Base-by-base conservation (phyloP, 2,329 filamentous ascomycete species). In the Colletotrichum godetiae region DNA sequence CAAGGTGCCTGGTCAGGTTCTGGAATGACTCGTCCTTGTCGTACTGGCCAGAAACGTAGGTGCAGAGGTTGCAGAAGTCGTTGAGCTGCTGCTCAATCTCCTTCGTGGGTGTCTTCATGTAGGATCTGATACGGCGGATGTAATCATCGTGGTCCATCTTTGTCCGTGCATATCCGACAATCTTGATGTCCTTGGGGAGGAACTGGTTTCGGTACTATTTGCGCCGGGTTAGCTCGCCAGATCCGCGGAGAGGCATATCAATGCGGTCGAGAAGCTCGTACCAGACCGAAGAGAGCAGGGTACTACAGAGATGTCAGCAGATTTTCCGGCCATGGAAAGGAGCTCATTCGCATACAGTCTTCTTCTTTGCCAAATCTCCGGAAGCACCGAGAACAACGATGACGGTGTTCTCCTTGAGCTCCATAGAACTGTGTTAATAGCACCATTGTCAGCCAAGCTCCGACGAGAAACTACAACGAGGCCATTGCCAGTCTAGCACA, bases 111-210 rank as follows among this genome's bases (percentile, higher is more conserved):
- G 95, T 97, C 91, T 99, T 98, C 88, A 99, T 99, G 88, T 98
- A 97, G 74, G 95, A 98, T 86, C 94, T 96, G 85, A 99, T 95
- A 78, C 97, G 92, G 86, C 93, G 94, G 82, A 98, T 90, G 88
- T 94, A 98, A 85, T 99, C 97, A 76, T 95, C 92, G 81, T 96
- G 95, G 87, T 98, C 95, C 97, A 99, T 99, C 89, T 98, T 98
- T 79, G 97, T 99, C 83, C 97, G 93, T 80, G 97, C 97, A 94
- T 99, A 99, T 88, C 97, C 97, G 80, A 99, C 92, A 82, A 99
- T 98, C 85, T 92, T 94, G 86, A 98, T 95, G 85, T 97, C 95
- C 86, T 97, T 97, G 79, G 92, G 97, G 64, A 99, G 94, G 88
- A 98, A 99, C 86, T 98, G 96, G 88, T 99, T 99, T 82, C 97